These are phyloP conservation scores for Tilletia walkeri DNA, from an alignment of 1,284 basidiomycete genomes.

Conservation along the genomic window DNA sequence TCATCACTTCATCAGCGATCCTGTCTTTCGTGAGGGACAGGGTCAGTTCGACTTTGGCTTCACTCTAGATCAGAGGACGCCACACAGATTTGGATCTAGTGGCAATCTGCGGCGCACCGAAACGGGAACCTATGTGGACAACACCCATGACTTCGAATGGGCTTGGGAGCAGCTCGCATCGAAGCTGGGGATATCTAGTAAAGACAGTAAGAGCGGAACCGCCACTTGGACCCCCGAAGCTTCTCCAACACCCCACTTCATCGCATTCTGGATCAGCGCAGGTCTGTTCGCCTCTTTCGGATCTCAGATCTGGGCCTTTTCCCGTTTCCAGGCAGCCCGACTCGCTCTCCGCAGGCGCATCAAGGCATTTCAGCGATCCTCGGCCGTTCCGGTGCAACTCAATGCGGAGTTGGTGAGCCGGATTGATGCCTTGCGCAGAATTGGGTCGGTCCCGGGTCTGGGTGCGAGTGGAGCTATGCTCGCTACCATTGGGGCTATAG, in stretches of 20 bases:
- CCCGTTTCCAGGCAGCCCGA: not conserved
- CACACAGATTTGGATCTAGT: not conserved
- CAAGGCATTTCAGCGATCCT: too few relatives aligned
- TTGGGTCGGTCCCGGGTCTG: not conserved
- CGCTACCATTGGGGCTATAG: not conserved
- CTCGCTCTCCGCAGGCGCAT: not conserved
- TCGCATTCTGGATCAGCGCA: constrained; percentile 27
- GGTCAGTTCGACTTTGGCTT: constrained; percentile 27
- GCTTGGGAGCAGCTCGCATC: too few relatives aligned
- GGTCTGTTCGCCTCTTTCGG: not conserved
- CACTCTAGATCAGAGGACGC: constrained; percentile 52
- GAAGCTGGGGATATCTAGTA: too few relatives aligned
- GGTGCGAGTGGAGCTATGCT: not conserved
- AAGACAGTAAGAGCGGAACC: too few relatives aligned
- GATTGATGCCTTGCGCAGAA: not conserved
- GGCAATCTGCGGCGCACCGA: too few relatives aligned
- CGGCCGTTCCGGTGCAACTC: too few relatives aligned
- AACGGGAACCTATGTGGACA: too few relatives aligned
- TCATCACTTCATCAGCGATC: constrained; percentile 22
- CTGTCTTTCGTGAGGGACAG: constrained; percentile 8
- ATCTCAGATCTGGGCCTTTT: not conserved
- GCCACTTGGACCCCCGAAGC: constrained; percentile 16
- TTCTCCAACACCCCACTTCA: constrained; percentile 30
- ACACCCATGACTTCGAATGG: too few relatives aligned
- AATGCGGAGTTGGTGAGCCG: not conserved